phyloP scores from a whole-genome alignment of 1,284 basidiomycete genomes.

The Ceratobasidium sp. region DNA sequence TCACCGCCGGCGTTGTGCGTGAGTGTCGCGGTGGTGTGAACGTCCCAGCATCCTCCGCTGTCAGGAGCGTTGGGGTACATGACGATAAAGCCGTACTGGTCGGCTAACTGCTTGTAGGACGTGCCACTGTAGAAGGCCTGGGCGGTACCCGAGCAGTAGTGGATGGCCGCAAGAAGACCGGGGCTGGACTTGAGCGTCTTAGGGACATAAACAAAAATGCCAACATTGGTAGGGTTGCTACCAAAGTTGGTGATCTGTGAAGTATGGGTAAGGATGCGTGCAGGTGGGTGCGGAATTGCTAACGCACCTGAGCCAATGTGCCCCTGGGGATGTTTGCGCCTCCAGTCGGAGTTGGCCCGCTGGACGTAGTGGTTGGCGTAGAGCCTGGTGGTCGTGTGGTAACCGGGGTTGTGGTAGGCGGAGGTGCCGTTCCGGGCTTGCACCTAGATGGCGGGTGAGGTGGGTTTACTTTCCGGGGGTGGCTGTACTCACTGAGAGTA shows the following conservation, averaged over 20 bases:
- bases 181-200: conserved; percentile 60
- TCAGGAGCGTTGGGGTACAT: conserved; percentile 58
- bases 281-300: neutral
- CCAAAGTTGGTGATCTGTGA: conserved; percentile 57
- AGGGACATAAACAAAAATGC: conserved; percentile 62
- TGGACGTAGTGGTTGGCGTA: neutral
- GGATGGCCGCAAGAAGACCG: conserved; percentile 66
- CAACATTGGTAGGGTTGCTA: conserved; percentile 66
- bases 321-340: conserved; percentile 13
- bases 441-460: neutral
- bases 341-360: neutral
- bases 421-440: neutral
- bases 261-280: neutral
- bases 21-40: conserved; percentile 65
- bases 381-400: no score
- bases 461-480: neutral
- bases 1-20: conserved; percentile 70
- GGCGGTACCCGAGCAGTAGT: conserved; percentile 66
- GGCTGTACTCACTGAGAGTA: conserved; percentile 9
- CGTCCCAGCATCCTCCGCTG: conserved; percentile 68
- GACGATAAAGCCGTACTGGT: conserved; percentile 64
- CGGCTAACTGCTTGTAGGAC: conserved; percentile 63
- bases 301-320: neutral
- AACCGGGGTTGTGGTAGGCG: neutral
- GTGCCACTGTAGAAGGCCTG: conserved; percentile 66